Base-by-base conservation (phyloP, 345 rosid species). In the Dovyalis caffra region DNA sequence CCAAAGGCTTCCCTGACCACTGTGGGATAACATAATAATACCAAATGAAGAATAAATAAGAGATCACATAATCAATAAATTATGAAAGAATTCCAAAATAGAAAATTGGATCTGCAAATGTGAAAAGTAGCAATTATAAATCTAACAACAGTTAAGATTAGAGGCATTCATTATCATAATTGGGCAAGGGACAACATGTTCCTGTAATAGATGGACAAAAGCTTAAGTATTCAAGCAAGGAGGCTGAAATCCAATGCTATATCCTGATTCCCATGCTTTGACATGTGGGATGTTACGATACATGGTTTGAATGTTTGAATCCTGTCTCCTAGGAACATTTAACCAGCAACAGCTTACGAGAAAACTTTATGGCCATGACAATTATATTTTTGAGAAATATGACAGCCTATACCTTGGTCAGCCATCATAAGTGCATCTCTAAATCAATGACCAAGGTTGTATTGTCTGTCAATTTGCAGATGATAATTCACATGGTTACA, bases 1-100 rank as follows among this genome's bases (percentile, higher is more conserved):
- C 98, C 97, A 76, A 92, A 83, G 73, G 89, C 88, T 86, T 94
- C 98, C 84, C 98, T 92, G 73, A 92, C 91, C 98, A 94, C 97
- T 94, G 85, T 72, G 70, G 21, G 62, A 51, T 64, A 65, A 73
- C 72, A 21, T n/a, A 69, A 21, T n/a, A 69, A 66, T 15, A 40
- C 53, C 23, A 65, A 47, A 32, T 5, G 32, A 64, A 5, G n/a
- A 43, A 66, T 2, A 72, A 60, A 68, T 32, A 34, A 73, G 4
- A 72, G 45, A 33, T 26, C n/a, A 45, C 14, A 66, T n/a, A 12
- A 9, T 4, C 58, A 9, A 61, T 61, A 68, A 28, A 49, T 35
- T 23, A 51, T 33, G 43, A n/a, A 32, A 23, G 25, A 61, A 76
- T 49, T 34, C 33, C 4, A 16, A 23, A 12, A 26, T 10, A 69